These are phyloP conservation scores for Aspergillus oerlinghausenensis DNA, from an alignment of 2,329 filamentous ascomycete genomes.

Conservation along the genomic window DNA sequence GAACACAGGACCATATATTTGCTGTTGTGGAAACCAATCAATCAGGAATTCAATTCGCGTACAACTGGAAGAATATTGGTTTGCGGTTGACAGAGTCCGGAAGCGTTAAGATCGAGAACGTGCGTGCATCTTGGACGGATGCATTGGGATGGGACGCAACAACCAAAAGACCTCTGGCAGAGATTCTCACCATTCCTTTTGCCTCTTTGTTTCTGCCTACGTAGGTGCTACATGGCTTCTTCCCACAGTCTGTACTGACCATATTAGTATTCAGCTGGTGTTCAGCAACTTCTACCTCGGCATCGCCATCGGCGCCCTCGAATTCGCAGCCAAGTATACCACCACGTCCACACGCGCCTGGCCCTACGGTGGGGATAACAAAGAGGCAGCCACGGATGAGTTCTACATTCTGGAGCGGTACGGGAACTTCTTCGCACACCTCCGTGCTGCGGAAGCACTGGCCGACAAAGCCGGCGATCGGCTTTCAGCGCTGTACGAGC, in stretches of 20 bases:
- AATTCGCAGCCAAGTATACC: slow-evolving; percentile 55
- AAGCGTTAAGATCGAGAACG: slow-evolving; percentile 56
- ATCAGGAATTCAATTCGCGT: slow-evolving; percentile 48
- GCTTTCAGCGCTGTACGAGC: slow-evolving; percentile 45
- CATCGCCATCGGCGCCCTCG: slow-evolving; percentile 56
- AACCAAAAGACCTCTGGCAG: slow-evolving; percentile 49
- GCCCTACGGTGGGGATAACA: slow-evolving; percentile 61
- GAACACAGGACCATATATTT: slow-evolving; percentile 59
- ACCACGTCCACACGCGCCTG: slow-evolving; percentile 54
- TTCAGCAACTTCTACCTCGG: slow-evolving; percentile 64
- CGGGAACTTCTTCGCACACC: slow-evolving; percentile 59
- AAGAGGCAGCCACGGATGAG: slow-evolving; percentile 56
- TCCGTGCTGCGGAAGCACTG: slow-evolving; percentile 56
- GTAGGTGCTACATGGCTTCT: slow-evolving; percentile 25
- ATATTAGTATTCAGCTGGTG: slow-evolving; percentile 56
- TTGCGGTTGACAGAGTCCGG: slow-evolving; percentile 62
- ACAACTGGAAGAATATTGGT: slow-evolving; percentile 64
- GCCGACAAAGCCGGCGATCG: slow-evolving; percentile 53
- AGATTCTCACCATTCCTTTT: slow-evolving; percentile 51
- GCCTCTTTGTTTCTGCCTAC: slow-evolving; percentile 57
- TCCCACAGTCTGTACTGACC: not conserved
- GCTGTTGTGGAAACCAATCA: slow-evolving; percentile 57
- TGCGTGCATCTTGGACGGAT: slow-evolving; percentile 55
- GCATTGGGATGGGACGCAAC: slow-evolving; percentile 56
- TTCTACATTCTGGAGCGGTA: slow-evolving; percentile 63